Conservation (phyloP, 139 green algal genomes). For the Chlorella sp. region DNA sequence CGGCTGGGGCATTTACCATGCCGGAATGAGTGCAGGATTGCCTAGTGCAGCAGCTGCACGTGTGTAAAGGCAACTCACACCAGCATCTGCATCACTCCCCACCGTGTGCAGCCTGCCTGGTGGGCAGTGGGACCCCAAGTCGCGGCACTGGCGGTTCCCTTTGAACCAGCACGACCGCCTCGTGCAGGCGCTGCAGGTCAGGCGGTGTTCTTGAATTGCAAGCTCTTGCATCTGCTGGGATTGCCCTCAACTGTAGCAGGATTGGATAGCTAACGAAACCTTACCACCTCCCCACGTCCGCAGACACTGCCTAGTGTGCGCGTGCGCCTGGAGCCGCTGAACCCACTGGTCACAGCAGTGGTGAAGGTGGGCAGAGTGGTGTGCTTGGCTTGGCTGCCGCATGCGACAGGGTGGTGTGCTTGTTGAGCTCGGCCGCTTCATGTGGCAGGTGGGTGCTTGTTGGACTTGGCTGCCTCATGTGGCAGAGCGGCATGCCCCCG, state of each 20-base stretch:
- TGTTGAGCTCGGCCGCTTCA: too few species aligned
- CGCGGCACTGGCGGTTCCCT: constrained; percentile 15
- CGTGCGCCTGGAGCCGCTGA: not conserved
- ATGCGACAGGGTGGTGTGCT: not conserved
- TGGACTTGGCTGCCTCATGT: not conserved
- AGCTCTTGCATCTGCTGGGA: not conserved
- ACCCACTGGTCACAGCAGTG: not conserved
- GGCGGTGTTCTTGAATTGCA: not conserved
- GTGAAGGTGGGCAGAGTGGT: not conserved
- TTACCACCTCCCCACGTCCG: not conserved
- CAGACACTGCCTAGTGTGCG: not conserved
- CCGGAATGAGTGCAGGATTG: not conserved
- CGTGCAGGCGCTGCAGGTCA: not conserved
- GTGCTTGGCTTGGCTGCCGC: not conserved
- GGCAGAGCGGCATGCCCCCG: not conserved
- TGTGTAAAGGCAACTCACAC: not conserved
- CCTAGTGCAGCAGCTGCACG: not conserved
- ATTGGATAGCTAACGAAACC: too few species aligned
- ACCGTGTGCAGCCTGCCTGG: not conserved
- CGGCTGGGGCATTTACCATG: too few species aligned
- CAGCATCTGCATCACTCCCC: not conserved
- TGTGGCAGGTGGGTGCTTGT: not conserved
- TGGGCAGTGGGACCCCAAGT: not conserved
- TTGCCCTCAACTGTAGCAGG: too few species aligned
- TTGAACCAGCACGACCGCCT: constrained; percentile 3